Evolutionary conservation across 345 rosid species (phyloP).

Genomic region (Eucalyptus albens): DNA sequence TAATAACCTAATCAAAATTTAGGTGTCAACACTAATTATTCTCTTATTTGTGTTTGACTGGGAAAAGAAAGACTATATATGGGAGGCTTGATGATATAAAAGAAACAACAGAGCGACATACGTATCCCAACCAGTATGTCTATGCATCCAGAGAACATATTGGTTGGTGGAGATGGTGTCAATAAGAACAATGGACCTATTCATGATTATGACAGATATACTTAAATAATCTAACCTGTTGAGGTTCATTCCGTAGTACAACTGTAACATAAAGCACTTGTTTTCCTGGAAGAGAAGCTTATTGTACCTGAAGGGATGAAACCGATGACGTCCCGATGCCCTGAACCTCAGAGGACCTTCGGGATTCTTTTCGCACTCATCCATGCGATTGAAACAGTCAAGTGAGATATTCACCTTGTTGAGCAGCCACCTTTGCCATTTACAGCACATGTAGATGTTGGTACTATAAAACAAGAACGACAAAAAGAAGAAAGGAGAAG

Average conservation of each 20-base stretch:
- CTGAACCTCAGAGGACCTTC: slow-evolving; percentile 78
- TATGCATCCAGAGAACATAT: neutral
- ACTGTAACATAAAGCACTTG: neutral
- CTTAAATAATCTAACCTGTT: neutral
- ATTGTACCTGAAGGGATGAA: slow-evolving; percentile 59
- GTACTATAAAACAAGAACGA: neutral
- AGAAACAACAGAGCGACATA: neutral
- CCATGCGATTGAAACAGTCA: slow-evolving; percentile 64
- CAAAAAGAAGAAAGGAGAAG: neutral
- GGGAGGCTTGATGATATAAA: neutral
- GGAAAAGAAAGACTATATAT: neutral
- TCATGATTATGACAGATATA: neutral
- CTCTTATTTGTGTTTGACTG: neutral
- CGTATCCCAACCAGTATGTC: neutral
- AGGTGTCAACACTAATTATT: neutral
- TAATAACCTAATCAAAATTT: too few relatives aligned
- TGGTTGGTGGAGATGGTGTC: neutral
- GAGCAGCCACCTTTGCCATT: slow-evolving; percentile 37
- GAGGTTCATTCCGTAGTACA: neutral
- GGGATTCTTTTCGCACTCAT: slow-evolving; percentile 49
- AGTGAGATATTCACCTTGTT: slow-evolving; percentile 71
- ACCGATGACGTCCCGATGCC: slow-evolving; percentile 56
- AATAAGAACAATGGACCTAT: neutral
- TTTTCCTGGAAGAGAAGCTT: neutral
- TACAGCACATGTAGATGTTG: neutral